Base-by-base conservation (phyloP, 2,329 filamentous ascomycete genomes). In the Ophiostoma populinum region DNA sequence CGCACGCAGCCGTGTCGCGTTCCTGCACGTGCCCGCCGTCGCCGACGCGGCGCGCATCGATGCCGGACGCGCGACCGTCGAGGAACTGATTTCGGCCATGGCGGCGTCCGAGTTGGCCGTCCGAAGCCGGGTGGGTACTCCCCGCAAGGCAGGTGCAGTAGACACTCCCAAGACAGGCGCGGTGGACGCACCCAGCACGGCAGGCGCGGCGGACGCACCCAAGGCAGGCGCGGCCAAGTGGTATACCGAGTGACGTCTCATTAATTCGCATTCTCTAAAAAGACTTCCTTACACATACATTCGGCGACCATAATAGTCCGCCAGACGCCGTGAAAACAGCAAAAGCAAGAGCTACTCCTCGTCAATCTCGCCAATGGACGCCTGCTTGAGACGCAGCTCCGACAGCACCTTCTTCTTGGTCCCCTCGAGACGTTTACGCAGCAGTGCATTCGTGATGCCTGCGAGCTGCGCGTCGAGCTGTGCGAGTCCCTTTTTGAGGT, bases 11-110 rank as follows among this genome's bases (percentile, higher is more conserved):
- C 65, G 65, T 38, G 70, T 79, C 5, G 53, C 75, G 2, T 86
- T 86, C 51, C 55, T 85, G 35, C 80, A 86, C 51, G 78, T 86
- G 2, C 80, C 80, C 1, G 62, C 67, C 6, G 62, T 67, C 18
- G 58, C 63, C 7, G 62, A 67, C 16, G 57, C 67, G 24, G 54
- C 56, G 15, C 55, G 55, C 12, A 46, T 76, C 9, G 48, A 50
- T 17, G 55, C 50, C 3, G 73, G 72, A 4, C 57, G 56, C n/a
- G 59, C 66, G 39, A 49, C 75, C 24, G 55, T 61, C 3, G 35
- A 70, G 29, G 63, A 67, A 45, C 49, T 77, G 40, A 64, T 77
- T 38, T 55, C 66, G 41, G 61, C 68, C 7, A 57, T 76, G 39
- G 66, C 62, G 18, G 66, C 71, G 53, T 63, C 61, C 45, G 62